phyloP scores from a whole-genome alignment of 2,329 filamentous ascomycete genomes.

The Hymenoscyphus fructigenus region DNA sequence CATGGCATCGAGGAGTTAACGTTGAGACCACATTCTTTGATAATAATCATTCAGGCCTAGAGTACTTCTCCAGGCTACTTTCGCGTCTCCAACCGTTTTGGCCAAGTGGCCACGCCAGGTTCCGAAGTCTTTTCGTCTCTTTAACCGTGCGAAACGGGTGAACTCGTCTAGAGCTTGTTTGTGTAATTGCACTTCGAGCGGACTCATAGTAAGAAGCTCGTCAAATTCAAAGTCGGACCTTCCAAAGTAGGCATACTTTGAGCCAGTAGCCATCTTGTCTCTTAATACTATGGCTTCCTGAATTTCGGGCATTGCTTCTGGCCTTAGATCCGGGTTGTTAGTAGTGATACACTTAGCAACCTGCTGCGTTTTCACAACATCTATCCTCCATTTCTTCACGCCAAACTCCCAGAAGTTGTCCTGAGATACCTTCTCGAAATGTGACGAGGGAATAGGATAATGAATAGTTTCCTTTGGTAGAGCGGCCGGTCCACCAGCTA shows the following conservation, averaged over 20 bases:
- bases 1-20: neutral
- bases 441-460: neutral
- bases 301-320: neutral
- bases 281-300: neutral
- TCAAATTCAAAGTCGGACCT: neutral
- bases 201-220: neutral
- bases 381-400: neutral
- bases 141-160: neutral
- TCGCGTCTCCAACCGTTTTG: neutral
- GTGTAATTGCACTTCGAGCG: neutral
- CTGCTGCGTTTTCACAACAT: neutral
- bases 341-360: neutral
- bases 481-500: neutral
- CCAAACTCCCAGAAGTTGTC: neutral
- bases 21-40: no score
- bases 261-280: neutral
- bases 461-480: neutral
- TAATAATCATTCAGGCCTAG: neutral
- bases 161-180: neutral
- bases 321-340: neutral
- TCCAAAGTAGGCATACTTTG: neutral
- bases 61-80: neutral
- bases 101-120: neutral
- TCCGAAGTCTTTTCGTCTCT: neutral
- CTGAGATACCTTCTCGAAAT: neutral